Evolutionary conservation across 139 green algal genomes (phyloP).

Genomic region (Chlamydomonas sp.): DNA sequence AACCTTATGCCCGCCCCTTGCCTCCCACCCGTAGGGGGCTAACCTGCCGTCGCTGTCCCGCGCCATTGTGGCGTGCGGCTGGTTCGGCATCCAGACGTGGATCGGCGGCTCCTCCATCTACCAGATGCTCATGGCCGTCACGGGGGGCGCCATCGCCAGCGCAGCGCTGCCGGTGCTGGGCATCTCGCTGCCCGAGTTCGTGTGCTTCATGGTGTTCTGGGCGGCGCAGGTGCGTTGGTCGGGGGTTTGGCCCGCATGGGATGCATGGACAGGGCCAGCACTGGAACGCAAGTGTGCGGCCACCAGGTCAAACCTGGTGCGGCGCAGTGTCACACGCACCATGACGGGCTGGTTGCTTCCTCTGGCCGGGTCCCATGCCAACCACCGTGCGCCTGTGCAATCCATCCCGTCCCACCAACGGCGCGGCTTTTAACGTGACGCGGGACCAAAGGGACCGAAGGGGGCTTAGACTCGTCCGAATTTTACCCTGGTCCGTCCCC

Average conservation of each 20-base stretch:
- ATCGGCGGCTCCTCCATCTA: slow-evolving; percentile 65
- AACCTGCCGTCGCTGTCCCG: slow-evolving; percentile 73
- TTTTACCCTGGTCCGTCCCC: background rate
- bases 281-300: too few species aligned
- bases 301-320: too few species aligned
- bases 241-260: background rate
- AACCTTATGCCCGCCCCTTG: background rate
- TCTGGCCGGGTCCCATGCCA: too few species aligned
- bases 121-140: slow-evolving; percentile 54
- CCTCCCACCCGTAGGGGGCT: slow-evolving; percentile 47
- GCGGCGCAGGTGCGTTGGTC: slow-evolving; percentile 45
- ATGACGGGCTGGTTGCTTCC: too few species aligned
- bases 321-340: too few species aligned
- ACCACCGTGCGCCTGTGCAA: too few species aligned
- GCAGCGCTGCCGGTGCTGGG: slow-evolving; percentile 53
- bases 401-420: too few species aligned
- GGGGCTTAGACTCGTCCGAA: too few species aligned
- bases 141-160: slow-evolving; percentile 2
- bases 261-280: too few species aligned
- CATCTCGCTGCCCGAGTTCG: slow-evolving; percentile 63
- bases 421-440: too few species aligned
- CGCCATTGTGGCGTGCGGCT: slow-evolving; percentile 78
- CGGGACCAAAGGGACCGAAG: too few species aligned
- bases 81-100: slow-evolving; percentile 88
- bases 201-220: slow-evolving; percentile 80